phyloP scores from a whole-genome alignment of 1,139 yeast species.

The Trichomonascaceae sp. region DNA sequence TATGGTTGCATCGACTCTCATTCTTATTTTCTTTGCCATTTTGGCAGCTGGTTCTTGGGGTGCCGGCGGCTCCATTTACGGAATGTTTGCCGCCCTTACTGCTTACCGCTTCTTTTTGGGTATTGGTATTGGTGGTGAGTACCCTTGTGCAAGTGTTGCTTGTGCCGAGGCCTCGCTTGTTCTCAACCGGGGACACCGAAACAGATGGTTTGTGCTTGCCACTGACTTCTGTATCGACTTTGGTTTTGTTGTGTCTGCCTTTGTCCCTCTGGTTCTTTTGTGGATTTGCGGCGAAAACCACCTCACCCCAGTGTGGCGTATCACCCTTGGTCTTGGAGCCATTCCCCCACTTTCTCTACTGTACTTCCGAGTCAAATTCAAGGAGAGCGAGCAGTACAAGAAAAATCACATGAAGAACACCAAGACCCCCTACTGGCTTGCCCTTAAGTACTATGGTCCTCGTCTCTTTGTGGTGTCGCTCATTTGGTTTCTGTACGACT shows the following conservation, averaged over 20 bases:
- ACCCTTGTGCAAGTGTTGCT: constrained; percentile 87
- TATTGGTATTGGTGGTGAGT: constrained; percentile 68
- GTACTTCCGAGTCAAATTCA: constrained; percentile 60
- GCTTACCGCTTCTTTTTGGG: constrained; percentile 81
- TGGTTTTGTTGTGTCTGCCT: constrained; percentile 75
- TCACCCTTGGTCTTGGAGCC: constrained; percentile 88
- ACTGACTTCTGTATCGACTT: constrained; percentile 79
- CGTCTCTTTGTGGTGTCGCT: constrained; percentile 57
- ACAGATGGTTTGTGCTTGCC: constrained; percentile 80
- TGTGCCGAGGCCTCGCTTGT: constrained; percentile 83
- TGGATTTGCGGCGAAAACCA: constrained; percentile 69
- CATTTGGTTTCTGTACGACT: constrained; percentile 88
- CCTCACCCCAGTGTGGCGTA: constrained; percentile 78
- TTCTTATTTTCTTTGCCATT: constrained; percentile 63
- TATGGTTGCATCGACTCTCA: constrained; percentile 60
- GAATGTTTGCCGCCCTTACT: constrained; percentile 71
- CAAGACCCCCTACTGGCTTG: constrained; percentile 51
- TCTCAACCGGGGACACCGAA: constrained; percentile 69
- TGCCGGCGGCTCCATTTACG: constrained; percentile 40
- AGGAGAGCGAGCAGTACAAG: constrained; percentile 58
- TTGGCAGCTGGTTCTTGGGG: constrained; percentile 87
- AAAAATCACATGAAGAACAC: constrained; percentile 58
- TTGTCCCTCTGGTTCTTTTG: constrained; percentile 73
- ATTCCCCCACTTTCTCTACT: constrained; percentile 73
- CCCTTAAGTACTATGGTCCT: constrained; percentile 75